Evolutionary conservation across 2,329 filamentous ascomycete genomes (phyloP).

Genomic region (Fusarium sp.): DNA sequence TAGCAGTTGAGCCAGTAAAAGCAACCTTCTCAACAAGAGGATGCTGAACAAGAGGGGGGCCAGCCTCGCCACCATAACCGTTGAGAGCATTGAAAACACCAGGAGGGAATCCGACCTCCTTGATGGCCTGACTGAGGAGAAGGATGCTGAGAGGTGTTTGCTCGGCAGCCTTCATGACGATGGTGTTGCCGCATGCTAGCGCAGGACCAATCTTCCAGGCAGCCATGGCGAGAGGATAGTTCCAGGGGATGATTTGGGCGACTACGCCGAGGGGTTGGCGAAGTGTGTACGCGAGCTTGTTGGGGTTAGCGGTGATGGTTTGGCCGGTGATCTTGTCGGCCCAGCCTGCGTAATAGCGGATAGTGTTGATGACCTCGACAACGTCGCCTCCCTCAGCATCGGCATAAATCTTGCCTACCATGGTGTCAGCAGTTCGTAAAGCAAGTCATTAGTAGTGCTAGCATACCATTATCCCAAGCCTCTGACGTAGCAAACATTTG

Average conservation of each 20-base stretch:
- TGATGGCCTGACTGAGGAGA: constrained; percentile 71
- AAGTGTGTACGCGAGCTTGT: constrained; percentile 84
- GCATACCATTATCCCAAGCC: constrained; percentile 72
- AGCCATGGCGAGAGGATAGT: constrained; percentile 83
- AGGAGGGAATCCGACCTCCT: constrained; percentile 80
- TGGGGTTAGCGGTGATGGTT: constrained; percentile 78
- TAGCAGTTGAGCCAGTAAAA: constrained; percentile 80
- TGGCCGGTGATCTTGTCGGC: constrained; percentile 88
- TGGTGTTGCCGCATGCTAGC: constrained; percentile 76
- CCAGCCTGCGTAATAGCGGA: constrained; percentile 72
- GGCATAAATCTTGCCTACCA: constrained; percentile 69
- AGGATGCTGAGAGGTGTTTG: constrained; percentile 80
- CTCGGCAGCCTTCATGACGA: constrained; percentile 80
- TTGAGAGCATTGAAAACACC: constrained; percentile 81
- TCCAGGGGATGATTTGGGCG: constrained; percentile 88
- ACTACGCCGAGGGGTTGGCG: constrained; percentile 71
- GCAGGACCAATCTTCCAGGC: constrained; percentile 84
- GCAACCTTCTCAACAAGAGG: constrained; percentile 79
- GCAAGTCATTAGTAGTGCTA: constrained; percentile 53
- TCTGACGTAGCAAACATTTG: constrained; percentile 65
- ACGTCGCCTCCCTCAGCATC: constrained; percentile 72
- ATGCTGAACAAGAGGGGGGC: constrained; percentile 70
- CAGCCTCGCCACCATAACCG: constrained; percentile 80
- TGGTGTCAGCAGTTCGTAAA: not conserved
- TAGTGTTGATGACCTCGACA: constrained; percentile 53